A percentile compares a stretch with the other conserved stretches of the same genome.
These are phyloP conservation scores for Artemisia argyi DNA, from an alignment of 129 eudicot genomes.

Conservation along the genomic window DNA sequence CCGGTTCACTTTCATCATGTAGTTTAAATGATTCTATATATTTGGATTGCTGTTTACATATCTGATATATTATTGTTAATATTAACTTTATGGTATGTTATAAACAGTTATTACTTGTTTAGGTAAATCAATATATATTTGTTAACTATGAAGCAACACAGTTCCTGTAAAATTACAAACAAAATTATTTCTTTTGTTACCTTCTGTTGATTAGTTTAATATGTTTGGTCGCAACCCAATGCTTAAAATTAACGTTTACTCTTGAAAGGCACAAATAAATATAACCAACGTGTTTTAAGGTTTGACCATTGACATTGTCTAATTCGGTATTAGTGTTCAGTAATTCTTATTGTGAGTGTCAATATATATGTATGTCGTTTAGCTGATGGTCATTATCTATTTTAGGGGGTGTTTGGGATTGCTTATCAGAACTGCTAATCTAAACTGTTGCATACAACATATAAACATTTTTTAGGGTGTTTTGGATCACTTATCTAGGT, in stretches of 20 bases:
- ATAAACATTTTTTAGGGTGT: neutral
- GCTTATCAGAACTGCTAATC: no score
- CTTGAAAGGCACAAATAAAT: constrained; percentile 6
- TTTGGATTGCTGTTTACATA: no score
- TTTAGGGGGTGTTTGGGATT: neutral
- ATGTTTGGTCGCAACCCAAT: neutral
- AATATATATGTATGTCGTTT: constrained; percentile 22
- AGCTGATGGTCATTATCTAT: constrained; percentile 21
- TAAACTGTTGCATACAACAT: no score
- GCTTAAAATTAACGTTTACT: neutral
- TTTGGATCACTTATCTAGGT: no score
- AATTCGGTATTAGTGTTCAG: neutral
- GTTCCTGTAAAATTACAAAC: neutral
- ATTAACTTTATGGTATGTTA: no score
- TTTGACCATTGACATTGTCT: constrained; percentile 24
- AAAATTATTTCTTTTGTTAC: neutral
- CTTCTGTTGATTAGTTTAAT: neutral
- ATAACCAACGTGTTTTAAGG: neutral
- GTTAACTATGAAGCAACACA: no score
- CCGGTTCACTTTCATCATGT: no score
- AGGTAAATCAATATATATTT: no score
- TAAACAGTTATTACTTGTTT: no score
- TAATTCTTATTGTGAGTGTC: neutral
- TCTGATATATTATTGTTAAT: no score
- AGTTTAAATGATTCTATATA: no score